These are phyloP conservation scores for Crucihimalaya himalaica DNA, from an alignment of 345 rosid genomes.

Conservation along the genomic window DNA sequence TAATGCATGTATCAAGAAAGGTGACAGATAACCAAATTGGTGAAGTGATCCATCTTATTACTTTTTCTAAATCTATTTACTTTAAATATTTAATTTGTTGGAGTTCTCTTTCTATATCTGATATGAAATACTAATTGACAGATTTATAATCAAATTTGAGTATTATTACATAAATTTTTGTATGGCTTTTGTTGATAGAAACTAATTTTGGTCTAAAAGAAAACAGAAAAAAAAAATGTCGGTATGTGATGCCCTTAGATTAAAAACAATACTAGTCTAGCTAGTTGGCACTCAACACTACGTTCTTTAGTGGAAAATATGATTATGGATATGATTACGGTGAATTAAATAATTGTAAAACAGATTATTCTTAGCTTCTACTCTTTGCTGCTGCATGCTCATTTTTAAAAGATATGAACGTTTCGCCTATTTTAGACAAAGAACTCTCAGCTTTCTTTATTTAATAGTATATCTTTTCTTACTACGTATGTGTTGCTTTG, in stretches of 20 bases:
- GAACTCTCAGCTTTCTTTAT: constrained; percentile 61
- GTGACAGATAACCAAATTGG: constrained; percentile 43
- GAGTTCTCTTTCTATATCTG: constrained; percentile 17
- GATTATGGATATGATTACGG: background rate
- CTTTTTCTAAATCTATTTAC: background rate
- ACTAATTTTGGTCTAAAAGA: background rate
- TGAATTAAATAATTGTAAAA: constrained; percentile 17
- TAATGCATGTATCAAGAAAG: constrained; percentile 39
- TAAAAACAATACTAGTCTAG: background rate
- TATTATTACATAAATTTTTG: background rate
- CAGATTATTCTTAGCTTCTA: constrained; percentile 66
- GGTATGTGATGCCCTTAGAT: background rate
- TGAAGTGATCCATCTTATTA: constrained; percentile 36
- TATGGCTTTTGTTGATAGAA: background rate
- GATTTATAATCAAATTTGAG: background rate
- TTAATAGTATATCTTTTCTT: background rate
- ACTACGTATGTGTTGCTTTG: background rate
- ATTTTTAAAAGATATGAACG: constrained; percentile 53
- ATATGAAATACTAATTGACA: constrained; percentile 15
- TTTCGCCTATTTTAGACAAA: constrained; percentile 67
- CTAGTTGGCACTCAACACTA: background rate
- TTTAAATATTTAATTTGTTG: constrained; percentile 1
- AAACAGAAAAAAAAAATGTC: background rate
- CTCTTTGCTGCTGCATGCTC: constrained; percentile 47
- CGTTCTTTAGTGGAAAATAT: background rate